Evolutionary conservation across 768 basidiomycete genomes (phyloP).

Genomic region (Boletus pseudopeckii): DNA sequence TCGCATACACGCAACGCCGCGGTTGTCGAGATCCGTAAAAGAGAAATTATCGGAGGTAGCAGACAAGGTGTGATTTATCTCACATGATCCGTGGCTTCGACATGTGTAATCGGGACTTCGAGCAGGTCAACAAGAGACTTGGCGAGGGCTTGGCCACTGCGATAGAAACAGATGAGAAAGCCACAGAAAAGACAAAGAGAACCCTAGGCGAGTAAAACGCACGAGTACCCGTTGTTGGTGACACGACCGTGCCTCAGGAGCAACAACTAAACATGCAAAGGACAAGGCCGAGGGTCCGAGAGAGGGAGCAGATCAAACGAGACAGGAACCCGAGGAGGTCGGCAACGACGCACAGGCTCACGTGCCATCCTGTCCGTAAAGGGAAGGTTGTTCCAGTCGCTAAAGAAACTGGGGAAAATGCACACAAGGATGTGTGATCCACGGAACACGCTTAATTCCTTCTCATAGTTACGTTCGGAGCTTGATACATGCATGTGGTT

Average conservation of each 20-base stretch:
- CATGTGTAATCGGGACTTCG: neutral
- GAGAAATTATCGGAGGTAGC: conserved; percentile 40
- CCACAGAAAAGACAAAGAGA: conserved; percentile 37
- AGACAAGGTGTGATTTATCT: conserved; percentile 29
- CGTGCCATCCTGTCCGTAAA: neutral
- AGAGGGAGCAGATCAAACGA: conserved; percentile 1
- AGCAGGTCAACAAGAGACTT: conserved; percentile 40
- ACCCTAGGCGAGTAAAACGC: conserved; percentile 27
- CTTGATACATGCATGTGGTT: neutral
- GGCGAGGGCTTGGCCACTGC: conserved; percentile 39
- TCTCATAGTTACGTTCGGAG: neutral
- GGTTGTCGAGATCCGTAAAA: conserved; percentile 33
- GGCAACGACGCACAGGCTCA: neutral
- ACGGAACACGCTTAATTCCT: neutral
- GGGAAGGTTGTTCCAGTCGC: conserved; percentile 13
- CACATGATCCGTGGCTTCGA: neutral
- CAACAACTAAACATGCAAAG: conserved; percentile 2
- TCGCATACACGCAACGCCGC: conserved; percentile 31
- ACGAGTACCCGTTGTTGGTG: neutral
- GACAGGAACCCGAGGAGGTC: conserved; percentile 13
- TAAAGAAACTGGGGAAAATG: conserved; percentile 17
- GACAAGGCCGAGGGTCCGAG: conserved; percentile 1
- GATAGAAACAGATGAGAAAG: conserved; percentile 42
- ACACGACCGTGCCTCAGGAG: neutral
- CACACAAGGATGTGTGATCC: conserved; percentile 9